Conservation (phyloP, 768 basidiomycete genomes). For the Crassisporium funariophilum region DNA sequence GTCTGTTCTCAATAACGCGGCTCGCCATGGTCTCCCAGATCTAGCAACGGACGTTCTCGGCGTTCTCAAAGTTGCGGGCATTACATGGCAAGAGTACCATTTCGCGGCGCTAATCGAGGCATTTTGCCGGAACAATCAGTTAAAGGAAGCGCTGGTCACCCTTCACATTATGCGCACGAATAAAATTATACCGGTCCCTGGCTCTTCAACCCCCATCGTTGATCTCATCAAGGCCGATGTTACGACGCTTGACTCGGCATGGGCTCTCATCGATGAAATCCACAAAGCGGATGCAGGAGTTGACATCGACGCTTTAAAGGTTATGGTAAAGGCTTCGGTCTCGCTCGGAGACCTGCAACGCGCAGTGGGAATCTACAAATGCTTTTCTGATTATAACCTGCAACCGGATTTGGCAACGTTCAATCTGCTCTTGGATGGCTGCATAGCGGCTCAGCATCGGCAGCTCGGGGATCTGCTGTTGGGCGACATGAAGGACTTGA, state of each 20-base stretch:
- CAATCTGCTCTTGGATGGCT: slow-evolving; percentile 69
- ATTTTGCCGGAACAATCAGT: slow-evolving; percentile 54
- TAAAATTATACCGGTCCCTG: slow-evolving; percentile 48
- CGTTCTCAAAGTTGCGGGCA: slow-evolving; percentile 48
- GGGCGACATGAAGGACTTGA: slow-evolving; percentile 61
- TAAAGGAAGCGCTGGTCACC: slow-evolving; percentile 64
- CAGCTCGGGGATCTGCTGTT: slow-evolving; percentile 70
- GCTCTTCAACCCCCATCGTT: slow-evolving; percentile 58
- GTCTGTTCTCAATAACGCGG: slow-evolving; percentile 71
- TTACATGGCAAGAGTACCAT: slow-evolving; percentile 67
- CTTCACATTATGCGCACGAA: slow-evolving; percentile 61
- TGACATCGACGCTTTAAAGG: slow-evolving; percentile 63
- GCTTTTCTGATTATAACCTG: slow-evolving; percentile 54
- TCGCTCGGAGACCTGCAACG: slow-evolving; percentile 69
- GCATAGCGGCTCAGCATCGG: slow-evolving; percentile 58
- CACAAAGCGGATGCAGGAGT: slow-evolving; percentile 52
- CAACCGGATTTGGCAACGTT: slow-evolving; percentile 65
- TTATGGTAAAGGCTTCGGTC: slow-evolving; percentile 66
- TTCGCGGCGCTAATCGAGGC: slow-evolving; percentile 79
- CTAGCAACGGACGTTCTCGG: slow-evolving; percentile 69
- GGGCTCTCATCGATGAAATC: slow-evolving; percentile 64
- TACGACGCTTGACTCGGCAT: slow-evolving; percentile 63
- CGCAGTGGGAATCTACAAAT: slow-evolving; percentile 76
- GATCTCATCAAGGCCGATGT: slow-evolving; percentile 46
- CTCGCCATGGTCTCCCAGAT: slow-evolving; percentile 68